phyloP scores from a whole-genome alignment of 1,284 basidiomycete species.

The Xerocomus nothofagi region DNA sequence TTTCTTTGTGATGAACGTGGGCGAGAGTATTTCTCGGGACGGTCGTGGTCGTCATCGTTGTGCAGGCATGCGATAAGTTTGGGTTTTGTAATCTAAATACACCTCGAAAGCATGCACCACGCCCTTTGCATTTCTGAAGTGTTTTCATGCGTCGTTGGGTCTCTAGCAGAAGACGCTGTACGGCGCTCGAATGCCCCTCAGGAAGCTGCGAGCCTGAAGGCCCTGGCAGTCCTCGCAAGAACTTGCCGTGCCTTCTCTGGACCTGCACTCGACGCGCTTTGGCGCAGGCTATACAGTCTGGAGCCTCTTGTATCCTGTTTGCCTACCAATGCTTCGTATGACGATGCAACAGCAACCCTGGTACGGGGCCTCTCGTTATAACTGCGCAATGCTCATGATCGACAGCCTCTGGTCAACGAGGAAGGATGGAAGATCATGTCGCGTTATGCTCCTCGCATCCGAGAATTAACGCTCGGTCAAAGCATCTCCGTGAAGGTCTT shows the following conservation, averaged over 20 bases:
- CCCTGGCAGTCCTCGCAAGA: slow-evolving; percentile 22
- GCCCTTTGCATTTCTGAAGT: background rate
- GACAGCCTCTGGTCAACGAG: slow-evolving; percentile 1
- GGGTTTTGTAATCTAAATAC: too few species aligned
- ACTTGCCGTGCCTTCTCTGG: slow-evolving; percentile 23
- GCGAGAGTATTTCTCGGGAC: slow-evolving; percentile 41
- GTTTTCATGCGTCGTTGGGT: background rate
- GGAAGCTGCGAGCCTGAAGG: background rate
- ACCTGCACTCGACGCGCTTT: slow-evolving; percentile 22
- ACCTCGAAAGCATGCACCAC: background rate
- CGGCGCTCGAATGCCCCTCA: background rate
- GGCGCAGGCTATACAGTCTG: slow-evolving; percentile 13
- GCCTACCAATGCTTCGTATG: background rate
- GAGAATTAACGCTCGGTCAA: background rate
- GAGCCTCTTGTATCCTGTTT: slow-evolving; percentile 12
- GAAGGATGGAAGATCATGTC: slow-evolving; percentile 8
- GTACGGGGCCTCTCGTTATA: background rate
- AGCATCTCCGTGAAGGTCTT: slow-evolving; percentile 1
- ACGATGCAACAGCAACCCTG: background rate
- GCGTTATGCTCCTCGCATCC: slow-evolving; percentile 11
- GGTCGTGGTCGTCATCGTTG: slow-evolving; percentile 25
- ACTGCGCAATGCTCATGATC: background rate
- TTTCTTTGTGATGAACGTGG: slow-evolving; percentile 36
- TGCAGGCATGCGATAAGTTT: too few species aligned
- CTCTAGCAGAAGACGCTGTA: background rate